Conservation (phyloP, 2,329 filamentous ascomycete genomes). For the Colletotrichum endophyticum region DNA sequence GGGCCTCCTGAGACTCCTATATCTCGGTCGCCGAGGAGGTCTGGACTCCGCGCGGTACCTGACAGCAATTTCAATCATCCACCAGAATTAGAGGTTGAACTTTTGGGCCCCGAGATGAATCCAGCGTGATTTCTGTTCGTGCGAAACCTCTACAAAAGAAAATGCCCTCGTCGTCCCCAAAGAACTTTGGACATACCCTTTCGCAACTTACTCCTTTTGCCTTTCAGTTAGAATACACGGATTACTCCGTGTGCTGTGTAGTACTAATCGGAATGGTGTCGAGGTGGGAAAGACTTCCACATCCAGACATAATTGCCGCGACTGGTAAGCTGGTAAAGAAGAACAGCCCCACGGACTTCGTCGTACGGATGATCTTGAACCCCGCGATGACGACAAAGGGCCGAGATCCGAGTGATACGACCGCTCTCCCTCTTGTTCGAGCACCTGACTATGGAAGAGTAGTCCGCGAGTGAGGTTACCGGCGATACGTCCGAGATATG, state of each 20-base stretch:
- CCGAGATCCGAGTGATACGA: neutral
- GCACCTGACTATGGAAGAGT: rapidly evolving
- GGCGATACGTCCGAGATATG: neutral
- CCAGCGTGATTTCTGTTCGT: neutral
- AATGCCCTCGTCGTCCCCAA: too few species aligned
- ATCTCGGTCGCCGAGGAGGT: rapidly evolving
- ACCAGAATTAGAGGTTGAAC: neutral
- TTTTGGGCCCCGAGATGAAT: neutral
- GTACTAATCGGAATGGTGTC: neutral
- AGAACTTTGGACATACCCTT: neutral
- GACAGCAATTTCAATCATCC: rapidly evolving
- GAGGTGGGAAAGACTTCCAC: neutral
- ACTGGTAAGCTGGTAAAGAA: rapidly evolving
- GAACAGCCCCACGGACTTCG: neutral
- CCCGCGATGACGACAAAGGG: neutral
- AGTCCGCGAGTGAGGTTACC: neutral
- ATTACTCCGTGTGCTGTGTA: too few species aligned
- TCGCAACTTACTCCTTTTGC: neutral
- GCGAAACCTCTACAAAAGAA: neutral
- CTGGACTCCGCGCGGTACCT: neutral
- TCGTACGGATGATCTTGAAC: neutral
- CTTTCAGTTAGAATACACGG: rapidly evolving
- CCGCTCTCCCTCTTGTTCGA: rapidly evolving
- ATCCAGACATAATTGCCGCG: rapidly evolving
- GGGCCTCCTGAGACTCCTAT: rapidly evolving